Evolutionary conservation across 108 stramenopile species (phyloP), one percentile per base, ranked within the genome.

Genomic region (Conticribra weissflogii): DNA sequence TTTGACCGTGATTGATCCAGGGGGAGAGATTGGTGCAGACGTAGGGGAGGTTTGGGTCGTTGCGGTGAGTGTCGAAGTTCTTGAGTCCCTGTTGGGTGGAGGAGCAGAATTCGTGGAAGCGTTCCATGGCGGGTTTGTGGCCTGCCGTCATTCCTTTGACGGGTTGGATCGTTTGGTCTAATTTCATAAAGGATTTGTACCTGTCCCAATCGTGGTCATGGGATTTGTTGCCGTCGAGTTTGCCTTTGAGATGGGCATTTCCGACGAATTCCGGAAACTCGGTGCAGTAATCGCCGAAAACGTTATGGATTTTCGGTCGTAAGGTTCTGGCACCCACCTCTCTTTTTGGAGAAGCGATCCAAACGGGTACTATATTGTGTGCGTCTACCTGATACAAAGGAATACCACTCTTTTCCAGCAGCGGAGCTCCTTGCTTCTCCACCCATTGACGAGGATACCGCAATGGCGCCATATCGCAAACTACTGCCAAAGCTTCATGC

Each of bases 251-350:
- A 62, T 86, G 84, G 3, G 36, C 65, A 61, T 92, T 86, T 1
- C 85, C 85, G 27, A 60, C 45, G 53, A 94, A 83, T 18, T 69
- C 64, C 0, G 95, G 95, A 85, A 96, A 94, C 28, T 83, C 76
- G 29, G 79, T 81, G 51, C 96, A 64, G 68, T 85, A 98, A 1
- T 68, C 63, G 0, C 81, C 71, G 28, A 95, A 68, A 15, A 90
- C 74, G n/a, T 81, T 83, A 66, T 97, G 75, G 45, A 99, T 97
- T 71, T 96, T 97, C 5, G 92, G 85, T 59, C 99, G 90, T 54
- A 99, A 83, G 2, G 99, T 99, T 5, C 98, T 84, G 7, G 99
- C 99, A 51, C 90, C 93, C n/a, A 90, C 94, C 83, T 99, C 96
- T 63, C 92, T 78, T 77, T 98, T 97, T 29, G 77, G 77, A 2